Conservation (phyloP, 371 early-diverging fungal genomes). For the Coemansia sp. region DNA sequence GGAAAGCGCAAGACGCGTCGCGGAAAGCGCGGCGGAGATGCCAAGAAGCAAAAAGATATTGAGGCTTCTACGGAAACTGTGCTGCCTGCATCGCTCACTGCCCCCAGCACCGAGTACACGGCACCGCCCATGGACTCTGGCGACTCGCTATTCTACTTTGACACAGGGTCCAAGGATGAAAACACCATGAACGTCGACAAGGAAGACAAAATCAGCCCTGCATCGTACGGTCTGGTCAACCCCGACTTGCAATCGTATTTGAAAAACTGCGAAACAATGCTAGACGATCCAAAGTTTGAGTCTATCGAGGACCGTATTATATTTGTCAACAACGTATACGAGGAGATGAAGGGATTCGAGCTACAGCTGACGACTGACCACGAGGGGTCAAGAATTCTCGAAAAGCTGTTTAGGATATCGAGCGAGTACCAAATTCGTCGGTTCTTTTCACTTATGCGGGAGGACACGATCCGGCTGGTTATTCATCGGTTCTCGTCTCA, state of each 20-base stretch:
- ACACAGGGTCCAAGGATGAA: not conserved
- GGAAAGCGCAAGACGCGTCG: slow-evolving; percentile 17
- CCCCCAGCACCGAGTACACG: not conserved
- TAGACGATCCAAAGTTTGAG: slow-evolving; percentile 70
- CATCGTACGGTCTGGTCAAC: slow-evolving; percentile 65
- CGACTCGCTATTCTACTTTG: slow-evolving; percentile 13
- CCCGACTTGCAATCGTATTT: slow-evolving; percentile 72
- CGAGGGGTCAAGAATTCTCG: slow-evolving; percentile 74
- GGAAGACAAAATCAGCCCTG: slow-evolving; percentile 44
- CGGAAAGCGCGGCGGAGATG: slow-evolving; percentile 17
- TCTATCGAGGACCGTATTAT: slow-evolving; percentile 69
- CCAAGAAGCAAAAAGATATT: slow-evolving; percentile 1
- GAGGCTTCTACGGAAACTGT: not conserved
- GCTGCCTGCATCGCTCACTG: not conserved
- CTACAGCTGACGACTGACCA: slow-evolving; percentile 70
- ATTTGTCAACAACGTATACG: slow-evolving; percentile 74
- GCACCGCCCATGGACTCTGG: slow-evolving; percentile 18
- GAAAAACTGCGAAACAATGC: slow-evolving; percentile 67
- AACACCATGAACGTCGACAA: not conserved
- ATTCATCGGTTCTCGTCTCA: slow-evolving; percentile 85
- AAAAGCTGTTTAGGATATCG: slow-evolving; percentile 71
- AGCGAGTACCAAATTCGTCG: slow-evolving; percentile 72
- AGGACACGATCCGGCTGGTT: slow-evolving; percentile 68
- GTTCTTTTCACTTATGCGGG: slow-evolving; percentile 65
- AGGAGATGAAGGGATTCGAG: slow-evolving; percentile 76